Evolutionary conservation across 306 rosid genomes (phyloP), one percentile per base, ranked within the genome.

Genomic region (Vicia sativa): DNA sequence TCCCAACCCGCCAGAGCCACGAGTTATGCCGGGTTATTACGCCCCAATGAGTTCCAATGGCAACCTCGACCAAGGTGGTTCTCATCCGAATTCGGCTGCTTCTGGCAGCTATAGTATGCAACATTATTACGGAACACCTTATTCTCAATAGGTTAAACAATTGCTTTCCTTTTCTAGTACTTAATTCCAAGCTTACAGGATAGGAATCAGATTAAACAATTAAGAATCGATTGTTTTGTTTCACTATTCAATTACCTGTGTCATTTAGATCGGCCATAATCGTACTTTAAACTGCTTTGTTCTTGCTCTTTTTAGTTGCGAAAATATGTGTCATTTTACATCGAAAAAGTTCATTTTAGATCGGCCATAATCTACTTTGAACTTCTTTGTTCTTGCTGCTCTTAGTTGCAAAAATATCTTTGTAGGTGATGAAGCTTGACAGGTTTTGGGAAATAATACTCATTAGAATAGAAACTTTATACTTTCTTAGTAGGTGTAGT

Each of bases 31-130:
- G 3, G 38, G 38, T 54, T 54, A 54, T 54, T 25, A 54, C 11
- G 88, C 77, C 78, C 81, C 77, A 55, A 45, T 70, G 76, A 87
- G 85, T 79, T 80, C 78, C 57, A 71, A 77, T 74, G 84, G 77
- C 65, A 78, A 82, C 68, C 80, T 84, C 13, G 65, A 77, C 72
- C 79, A 76, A 52, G 70, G 81, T 70, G 74, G 78, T 81, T 84
- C 87, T 81, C 84, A 70, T 72, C 65, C 70, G 46, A 78, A 80
- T 83, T 60, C 77, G 35, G 70, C 88, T 44, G 74, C 78, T 46
- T 75, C 82, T 74, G 82, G 78, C 78, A 87, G 89, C 70, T 84
- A 80, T 57, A 83, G 86, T 74, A 65, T 73, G 53, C 88, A 85
- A 78, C 70, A 81, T 6, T 70, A 70, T 42, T 80, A 78, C 79